Evolutionary conservation across 805 yeast species (phyloP), one percentile per base, ranked within the genome.

Genomic region (Saccharomycopsis babjevae): DNA sequence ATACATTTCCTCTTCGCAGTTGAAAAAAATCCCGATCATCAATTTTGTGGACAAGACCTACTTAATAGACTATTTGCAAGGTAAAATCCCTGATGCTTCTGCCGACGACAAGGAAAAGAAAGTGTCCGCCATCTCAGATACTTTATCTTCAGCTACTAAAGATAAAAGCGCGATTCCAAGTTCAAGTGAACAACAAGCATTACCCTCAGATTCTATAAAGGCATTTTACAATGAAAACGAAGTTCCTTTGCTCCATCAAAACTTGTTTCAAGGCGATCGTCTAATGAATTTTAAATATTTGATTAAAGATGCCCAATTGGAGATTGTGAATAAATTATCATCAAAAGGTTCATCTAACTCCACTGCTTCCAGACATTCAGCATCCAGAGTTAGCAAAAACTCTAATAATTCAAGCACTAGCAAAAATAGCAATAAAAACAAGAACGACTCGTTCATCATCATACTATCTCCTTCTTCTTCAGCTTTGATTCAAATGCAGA

Each of bases 41-140:
- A 84, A 89, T 61, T 92, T 93, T 69, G 73, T 89, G 70, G 96
- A 90, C 67, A 84, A 96, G 73, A 85, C 90, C 8, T 97, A 93
- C 69, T 78, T 93, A 63, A 78, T 86, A 59, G 81, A 89, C 36
- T 92, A 94, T 91, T 78, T 93, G 58, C 15, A 15, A 22, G 55
- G 46, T 16, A 54, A 18, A 36, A 43, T 52, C 18, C 39, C 39
- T 15, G 57, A 36, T n/a, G n/a, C 42, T 6, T 18, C 18, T 10
- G 32, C 42, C 18, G 34, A 8, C 32, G 18, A 36, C 18, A 46
- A 20, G 25, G 46, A 61, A 22, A 15, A 28, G 38, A 57, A 58
- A 11, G 58, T 54, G 34, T 30, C 43, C 25, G 39, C 32, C 7
- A 32, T 7, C 11, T 18, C 18, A 30, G 28, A n/a, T n/a, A 57